Conservation (phyloP, 208 protist genomes). For the Leishmania tropica region DNA sequence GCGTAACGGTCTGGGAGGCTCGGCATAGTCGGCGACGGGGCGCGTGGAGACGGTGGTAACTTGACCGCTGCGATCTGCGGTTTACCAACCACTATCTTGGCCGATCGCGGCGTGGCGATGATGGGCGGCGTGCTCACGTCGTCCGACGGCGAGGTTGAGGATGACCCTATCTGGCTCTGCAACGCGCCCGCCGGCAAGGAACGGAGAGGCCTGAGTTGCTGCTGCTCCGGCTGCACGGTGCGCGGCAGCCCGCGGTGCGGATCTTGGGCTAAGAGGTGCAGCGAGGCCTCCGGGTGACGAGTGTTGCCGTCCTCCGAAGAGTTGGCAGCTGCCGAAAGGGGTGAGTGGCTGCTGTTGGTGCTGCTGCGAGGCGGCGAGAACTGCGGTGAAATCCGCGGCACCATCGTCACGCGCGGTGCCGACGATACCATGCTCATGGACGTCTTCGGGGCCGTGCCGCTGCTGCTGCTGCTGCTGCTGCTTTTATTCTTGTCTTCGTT, state of each 20-base stretch:
- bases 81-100: background rate
- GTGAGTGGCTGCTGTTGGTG: background rate
- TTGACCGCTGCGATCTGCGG: background rate
- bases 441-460: background rate
- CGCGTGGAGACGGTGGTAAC: background rate
- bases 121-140: slow-evolving; percentile 5
- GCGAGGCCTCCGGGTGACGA: background rate
- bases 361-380: background rate
- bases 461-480: background rate
- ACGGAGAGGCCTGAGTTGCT: background rate
- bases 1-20: slow-evolving; percentile 17
- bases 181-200: background rate
- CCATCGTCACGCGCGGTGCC: background rate
- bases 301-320: background rate
- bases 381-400: background rate
- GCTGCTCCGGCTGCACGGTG: background rate
- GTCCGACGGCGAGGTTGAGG: background rate
- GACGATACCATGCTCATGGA: background rate
- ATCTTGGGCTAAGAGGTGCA: slow-evolving; percentile 11
- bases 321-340: background rate
- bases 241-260: slow-evolving; percentile 9
- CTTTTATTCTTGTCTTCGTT: background rate
- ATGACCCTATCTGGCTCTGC: background rate
- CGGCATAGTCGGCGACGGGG: background rate
- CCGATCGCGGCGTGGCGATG: background rate